Base-by-base conservation (phyloP, 495 filamentous ascomycete genomes). In the Trichoderma erinaceum region DNA sequence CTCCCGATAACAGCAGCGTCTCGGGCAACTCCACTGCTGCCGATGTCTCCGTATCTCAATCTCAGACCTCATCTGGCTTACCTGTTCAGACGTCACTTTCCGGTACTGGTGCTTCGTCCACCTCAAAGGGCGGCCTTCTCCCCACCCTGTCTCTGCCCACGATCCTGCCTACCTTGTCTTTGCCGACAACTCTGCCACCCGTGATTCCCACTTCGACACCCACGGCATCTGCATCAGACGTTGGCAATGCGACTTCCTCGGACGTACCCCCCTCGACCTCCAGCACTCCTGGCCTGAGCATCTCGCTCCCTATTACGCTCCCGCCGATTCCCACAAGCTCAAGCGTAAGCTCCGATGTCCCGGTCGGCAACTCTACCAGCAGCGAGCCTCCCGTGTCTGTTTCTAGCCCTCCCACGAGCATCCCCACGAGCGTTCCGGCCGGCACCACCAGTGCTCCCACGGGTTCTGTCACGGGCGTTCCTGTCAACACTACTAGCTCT, bases 291-390 rank as follows among this genome's bases (percentile, higher is more conserved):
- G 25, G 41, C 6, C 4, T 25, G 16, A 25, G 12, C 64, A 25
- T 43, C 35, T 41, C 64, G 38, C 23, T 65, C 35, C 38, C 64
- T 5, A 43, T 61, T 61, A 5, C 66, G n/a, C 13, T 35, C 41
- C 12, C 35, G 15, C 16, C 46, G 3, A 25, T 27, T 43, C 18
- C 65, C 18, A 41, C 41, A 32, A 41, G 35, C 35, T 7, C 63
- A 1, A 29, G 29, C 29, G 29, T 29, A 16, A 27, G 46, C 16
- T 63, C 66, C 15, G 66, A 68, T 12, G 25, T 41, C n/a, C 21
- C 66, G 35, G 29, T 41, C 12, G 18, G 46, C 32, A 64, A 68
- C 66, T 23, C 27, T 56, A 68, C 66, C 29, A 38, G 13, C 21
- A 25, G 46, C 32, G 66, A 50, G 21, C 50, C 23, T 5, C 38